These are phyloP conservation scores for Candida nonsorbophila DNA, from an alignment of 805 yeast genomes.

Conservation along the genomic window DNA sequence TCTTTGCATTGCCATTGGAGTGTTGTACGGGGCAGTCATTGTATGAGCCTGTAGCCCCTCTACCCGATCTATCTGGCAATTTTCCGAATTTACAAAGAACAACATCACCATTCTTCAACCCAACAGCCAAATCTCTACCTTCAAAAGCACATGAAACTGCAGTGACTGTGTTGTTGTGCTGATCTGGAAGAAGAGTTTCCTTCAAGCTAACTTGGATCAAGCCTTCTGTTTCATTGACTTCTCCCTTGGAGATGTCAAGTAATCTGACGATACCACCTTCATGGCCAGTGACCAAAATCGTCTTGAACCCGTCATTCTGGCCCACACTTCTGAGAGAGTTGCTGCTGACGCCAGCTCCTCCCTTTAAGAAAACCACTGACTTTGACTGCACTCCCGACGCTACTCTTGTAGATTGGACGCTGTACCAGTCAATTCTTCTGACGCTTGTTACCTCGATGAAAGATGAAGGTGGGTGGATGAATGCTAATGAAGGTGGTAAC, in stretches of 20 bases:
- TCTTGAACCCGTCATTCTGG: slow-evolving; percentile 36
- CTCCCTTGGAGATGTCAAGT: slow-evolving; percentile 80
- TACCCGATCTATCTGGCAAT: slow-evolving; percentile 9
- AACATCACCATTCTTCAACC: slow-evolving; percentile 66
- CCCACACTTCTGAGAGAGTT: slow-evolving; percentile 27
- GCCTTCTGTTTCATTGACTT: slow-evolving; percentile 31
- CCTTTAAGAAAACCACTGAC: slow-evolving; percentile 50
- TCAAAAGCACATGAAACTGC: slow-evolving; percentile 72
- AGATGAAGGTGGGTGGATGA: slow-evolving; percentile 72
- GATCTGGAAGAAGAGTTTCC: slow-evolving; percentile 25
- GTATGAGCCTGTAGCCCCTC: no score
- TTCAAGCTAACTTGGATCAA: slow-evolving; percentile 27
- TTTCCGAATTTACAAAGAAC: slow-evolving; percentile 67
- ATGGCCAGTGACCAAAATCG: slow-evolving; percentile 75
- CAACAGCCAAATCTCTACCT: slow-evolving; percentile 68
- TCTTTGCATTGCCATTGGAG: slow-evolving; percentile 25
- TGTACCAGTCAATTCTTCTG: slow-evolving; percentile 67
- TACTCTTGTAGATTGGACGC: slow-evolving; percentile 49
- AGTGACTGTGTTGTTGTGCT: slow-evolving; percentile 24
- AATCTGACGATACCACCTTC: slow-evolving; percentile 77
- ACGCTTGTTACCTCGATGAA: slow-evolving; percentile 46
- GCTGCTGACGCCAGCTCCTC: slow-evolving; percentile 68
- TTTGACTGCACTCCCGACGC: slow-evolving; percentile 36
- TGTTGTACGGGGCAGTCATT: slow-evolving; percentile 24
- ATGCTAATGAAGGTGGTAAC: slow-evolving; percentile 78